These are phyloP conservation scores for Mallotus nudiflorus DNA, from an alignment of 345 rosid genomes.

Conservation along the genomic window DNA sequence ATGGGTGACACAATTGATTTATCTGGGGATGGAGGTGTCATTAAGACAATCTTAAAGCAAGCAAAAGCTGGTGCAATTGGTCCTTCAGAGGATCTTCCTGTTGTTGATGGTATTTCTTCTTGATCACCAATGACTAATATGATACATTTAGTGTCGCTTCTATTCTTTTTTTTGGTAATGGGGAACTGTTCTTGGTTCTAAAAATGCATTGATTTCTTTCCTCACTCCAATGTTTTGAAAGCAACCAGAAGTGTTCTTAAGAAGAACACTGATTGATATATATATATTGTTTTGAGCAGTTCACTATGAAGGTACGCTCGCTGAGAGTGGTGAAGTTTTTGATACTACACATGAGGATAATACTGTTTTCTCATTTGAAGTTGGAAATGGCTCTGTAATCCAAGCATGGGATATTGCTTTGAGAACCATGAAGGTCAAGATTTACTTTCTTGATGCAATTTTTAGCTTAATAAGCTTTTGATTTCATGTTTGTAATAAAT, in stretches of 20 bases:
- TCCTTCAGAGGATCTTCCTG: slow-evolving; percentile 78
- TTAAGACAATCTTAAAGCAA: slow-evolving; percentile 57
- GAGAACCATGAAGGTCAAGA: slow-evolving; percentile 76
- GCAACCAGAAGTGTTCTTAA: no score
- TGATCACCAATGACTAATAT: no score
- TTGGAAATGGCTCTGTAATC: slow-evolving; percentile 82
- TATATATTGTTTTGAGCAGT: slow-evolving; percentile 43
- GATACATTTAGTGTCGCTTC: no score
- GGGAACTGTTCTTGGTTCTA: background rate
- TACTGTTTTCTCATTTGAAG: slow-evolving; percentile 79
- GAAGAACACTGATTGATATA: background rate
- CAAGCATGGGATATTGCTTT: slow-evolving; percentile 86
- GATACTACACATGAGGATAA: slow-evolving; percentile 91
- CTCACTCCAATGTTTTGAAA: background rate
- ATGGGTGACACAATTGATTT: slow-evolving; percentile 72
- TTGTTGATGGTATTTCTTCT: slow-evolving; percentile 64
- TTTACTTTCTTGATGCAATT: slow-evolving; percentile 3
- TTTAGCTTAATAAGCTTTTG: background rate
- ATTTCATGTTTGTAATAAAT: background rate
- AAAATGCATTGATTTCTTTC: background rate
- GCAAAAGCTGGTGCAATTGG: slow-evolving; percentile 63
- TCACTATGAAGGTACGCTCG: slow-evolving; percentile 83
- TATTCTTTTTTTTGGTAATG: background rate
- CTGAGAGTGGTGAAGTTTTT: slow-evolving; percentile 81
- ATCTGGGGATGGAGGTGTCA: slow-evolving; percentile 78